Percentiles rank a stretch among this genome's conserved stretches.
Conservation (phyloP, 164 flowering plant species). For the Santalum album region DNA sequence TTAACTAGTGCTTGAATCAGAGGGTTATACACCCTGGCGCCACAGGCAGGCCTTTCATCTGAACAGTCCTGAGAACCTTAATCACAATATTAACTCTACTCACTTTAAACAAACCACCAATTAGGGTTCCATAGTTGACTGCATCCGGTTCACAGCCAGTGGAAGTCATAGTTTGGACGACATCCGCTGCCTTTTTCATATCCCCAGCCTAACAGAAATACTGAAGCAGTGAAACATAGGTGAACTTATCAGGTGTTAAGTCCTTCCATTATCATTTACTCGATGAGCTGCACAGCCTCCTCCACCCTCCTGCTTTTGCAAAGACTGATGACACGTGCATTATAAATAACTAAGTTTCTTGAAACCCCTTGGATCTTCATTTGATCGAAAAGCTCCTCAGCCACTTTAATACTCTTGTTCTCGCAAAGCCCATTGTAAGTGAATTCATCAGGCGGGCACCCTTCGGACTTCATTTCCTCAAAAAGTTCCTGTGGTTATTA, state of each 20-base stretch:
- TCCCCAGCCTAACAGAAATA: conserved; percentile 62
- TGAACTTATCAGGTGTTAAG: conserved; percentile 68
- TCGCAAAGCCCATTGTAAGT: conserved; percentile 83
- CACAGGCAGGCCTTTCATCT: conserved; percentile 57
- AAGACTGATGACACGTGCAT: conserved; percentile 73
- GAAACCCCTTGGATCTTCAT: conserved; percentile 87
- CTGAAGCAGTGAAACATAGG: conserved; percentile 68
- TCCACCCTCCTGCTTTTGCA: conserved; percentile 58
- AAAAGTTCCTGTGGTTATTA: conserved; percentile 50
- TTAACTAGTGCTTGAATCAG: conserved; percentile 58
- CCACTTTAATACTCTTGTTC: conserved; percentile 53
- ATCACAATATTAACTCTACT: conserved; percentile 56
- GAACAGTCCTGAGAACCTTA: conserved; percentile 55
- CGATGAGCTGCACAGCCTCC: conserved; percentile 69
- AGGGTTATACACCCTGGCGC: conserved; percentile 76
- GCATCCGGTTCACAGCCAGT: conserved; percentile 74
- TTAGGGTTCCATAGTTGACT: conserved; percentile 76
- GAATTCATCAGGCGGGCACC: conserved; percentile 71
- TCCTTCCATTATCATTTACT: conserved; percentile 88
- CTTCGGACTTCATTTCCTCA: conserved; percentile 61
- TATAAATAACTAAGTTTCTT: conserved; percentile 64
- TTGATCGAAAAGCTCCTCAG: conserved; percentile 83
- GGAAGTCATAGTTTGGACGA: conserved; percentile 66
- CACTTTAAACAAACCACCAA: conserved; percentile 64
- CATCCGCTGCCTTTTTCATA: conserved; percentile 72